Evolutionary conservation across 2,329 filamentous ascomycete genomes (phyloP).

Genomic region (Uncinocarpus reesii): DNA sequence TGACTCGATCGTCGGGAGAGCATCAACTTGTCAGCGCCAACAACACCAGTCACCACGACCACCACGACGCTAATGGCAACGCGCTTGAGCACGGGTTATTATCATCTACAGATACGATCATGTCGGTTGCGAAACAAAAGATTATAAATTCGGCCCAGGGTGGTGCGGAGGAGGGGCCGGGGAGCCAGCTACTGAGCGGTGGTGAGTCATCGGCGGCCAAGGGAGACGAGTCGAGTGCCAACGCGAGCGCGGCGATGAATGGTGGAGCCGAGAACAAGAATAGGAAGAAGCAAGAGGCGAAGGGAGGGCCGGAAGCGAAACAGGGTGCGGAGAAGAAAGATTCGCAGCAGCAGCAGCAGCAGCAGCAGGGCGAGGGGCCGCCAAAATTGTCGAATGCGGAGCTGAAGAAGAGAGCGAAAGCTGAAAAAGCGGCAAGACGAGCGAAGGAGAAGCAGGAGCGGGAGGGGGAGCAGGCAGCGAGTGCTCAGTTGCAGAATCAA

Average conservation of each 20-base stretch:
- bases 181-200: neutral
- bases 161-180: no score
- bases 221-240: neutral
- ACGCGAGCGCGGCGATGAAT: constrained; percentile 18
- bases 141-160: neutral
- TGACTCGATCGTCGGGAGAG: neutral
- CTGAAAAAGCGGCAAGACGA: constrained; percentile 79
- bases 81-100: neutral
- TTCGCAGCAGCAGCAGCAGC: neutral
- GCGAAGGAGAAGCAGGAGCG: constrained; percentile 55
- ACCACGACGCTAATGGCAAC: constrained; percentile 1
- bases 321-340: neutral
- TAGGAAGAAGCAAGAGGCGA: constrained; percentile 15
- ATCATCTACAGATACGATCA: neutral
- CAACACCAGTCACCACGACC: neutral
- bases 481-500: constrained; percentile 21
- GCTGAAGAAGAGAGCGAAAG: constrained; percentile 79
- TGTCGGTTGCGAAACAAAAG: neutral
- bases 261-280: neutral
- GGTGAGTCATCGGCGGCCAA: constrained; percentile 7
- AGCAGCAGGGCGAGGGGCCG: constrained; percentile 16
- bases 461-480: constrained; percentile 26
- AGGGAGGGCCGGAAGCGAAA: constrained; percentile 21
- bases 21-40: neutral
- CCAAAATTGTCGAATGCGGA: constrained; percentile 49